Evolutionary conservation across 768 basidiomycete genomes (phyloP).

Genomic region (Termitomyces sp.): DNA sequence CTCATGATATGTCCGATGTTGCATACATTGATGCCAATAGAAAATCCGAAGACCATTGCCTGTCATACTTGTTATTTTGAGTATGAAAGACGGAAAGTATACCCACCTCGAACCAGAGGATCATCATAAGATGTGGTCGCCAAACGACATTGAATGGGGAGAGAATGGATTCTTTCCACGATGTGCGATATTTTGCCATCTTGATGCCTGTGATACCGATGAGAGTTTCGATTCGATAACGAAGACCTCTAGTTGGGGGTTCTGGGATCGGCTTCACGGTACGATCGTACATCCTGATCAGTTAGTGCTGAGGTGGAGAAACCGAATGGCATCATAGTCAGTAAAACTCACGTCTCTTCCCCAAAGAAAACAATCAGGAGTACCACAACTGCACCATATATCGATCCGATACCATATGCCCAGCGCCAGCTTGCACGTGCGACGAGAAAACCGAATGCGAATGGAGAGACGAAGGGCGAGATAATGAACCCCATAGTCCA

Average conservation of each 20-base stretch:
- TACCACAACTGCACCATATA: slow-evolving; percentile 46
- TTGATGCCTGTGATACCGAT: slow-evolving; percentile 49
- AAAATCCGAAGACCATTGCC: slow-evolving; percentile 28
- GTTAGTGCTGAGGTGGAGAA: neutral
- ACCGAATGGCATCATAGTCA: neutral
- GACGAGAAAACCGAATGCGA: slow-evolving; percentile 64
- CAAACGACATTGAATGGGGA: slow-evolving; percentile 40
- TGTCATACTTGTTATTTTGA: neutral
- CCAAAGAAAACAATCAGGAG: slow-evolving; percentile 39
- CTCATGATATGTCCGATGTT: neutral
- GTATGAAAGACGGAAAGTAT: neutral
- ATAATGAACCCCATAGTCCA: slow-evolving; percentile 63
- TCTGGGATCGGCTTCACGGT: slow-evolving; percentile 39
- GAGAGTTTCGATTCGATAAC: slow-evolving; percentile 48
- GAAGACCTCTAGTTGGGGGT: slow-evolving; percentile 32
- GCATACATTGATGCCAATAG: slow-evolving; percentile 34
- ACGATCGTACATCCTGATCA: slow-evolving; percentile 47
- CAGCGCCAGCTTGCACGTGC: slow-evolving; percentile 57
- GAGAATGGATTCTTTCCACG: slow-evolving; percentile 33
- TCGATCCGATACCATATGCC: slow-evolving; percentile 63
- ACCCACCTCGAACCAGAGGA: slow-evolving; percentile 37
- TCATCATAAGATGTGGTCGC: slow-evolving; percentile 42
- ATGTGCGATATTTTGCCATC: slow-evolving; percentile 39
- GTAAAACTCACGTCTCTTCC: slow-evolving; percentile 54
- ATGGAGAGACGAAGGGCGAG: slow-evolving; percentile 61